Evolutionary conservation across 2,329 filamentous ascomycete species (phyloP).

Genomic region (Fusarium globosum): DNA sequence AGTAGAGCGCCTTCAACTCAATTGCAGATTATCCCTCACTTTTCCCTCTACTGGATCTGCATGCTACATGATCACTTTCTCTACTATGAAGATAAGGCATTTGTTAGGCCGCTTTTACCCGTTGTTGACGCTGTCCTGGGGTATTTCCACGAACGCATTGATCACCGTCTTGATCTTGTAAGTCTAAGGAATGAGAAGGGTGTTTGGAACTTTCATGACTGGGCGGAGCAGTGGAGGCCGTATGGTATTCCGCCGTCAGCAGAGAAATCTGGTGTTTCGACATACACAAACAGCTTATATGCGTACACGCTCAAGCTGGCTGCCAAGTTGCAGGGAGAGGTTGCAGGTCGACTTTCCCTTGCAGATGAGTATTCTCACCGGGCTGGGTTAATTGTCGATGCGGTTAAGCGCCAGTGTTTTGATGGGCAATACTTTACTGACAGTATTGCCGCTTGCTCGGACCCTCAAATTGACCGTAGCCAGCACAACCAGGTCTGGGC

Average conservation of each 20-base stretch:
- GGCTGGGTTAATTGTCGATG: not conserved
- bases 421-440: not conserved
- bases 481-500: not conserved
- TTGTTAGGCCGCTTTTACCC: not conserved
- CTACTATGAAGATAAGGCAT: not conserved
- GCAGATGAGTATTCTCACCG: not conserved
- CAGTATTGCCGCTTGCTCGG: not conserved
- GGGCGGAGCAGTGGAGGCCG: not conserved
- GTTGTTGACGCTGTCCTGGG: not conserved
- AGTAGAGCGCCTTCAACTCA: not conserved
- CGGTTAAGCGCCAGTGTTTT: not conserved
- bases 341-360: not conserved
- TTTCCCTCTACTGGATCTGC: not conserved
- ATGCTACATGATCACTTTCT: not conserved
- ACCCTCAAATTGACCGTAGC: not conserved
- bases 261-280: not conserved
- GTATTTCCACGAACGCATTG: not conserved
- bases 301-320: not conserved
- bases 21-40: not conserved
- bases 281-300: not conserved
- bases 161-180: accelerated
- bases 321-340: not conserved
- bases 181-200: not conserved
- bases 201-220: not conserved
- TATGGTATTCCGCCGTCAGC: not conserved